Base-by-base conservation (phyloP, 2,329 filamentous ascomycete genomes). In the Decorospora gaudefroyi region DNA sequence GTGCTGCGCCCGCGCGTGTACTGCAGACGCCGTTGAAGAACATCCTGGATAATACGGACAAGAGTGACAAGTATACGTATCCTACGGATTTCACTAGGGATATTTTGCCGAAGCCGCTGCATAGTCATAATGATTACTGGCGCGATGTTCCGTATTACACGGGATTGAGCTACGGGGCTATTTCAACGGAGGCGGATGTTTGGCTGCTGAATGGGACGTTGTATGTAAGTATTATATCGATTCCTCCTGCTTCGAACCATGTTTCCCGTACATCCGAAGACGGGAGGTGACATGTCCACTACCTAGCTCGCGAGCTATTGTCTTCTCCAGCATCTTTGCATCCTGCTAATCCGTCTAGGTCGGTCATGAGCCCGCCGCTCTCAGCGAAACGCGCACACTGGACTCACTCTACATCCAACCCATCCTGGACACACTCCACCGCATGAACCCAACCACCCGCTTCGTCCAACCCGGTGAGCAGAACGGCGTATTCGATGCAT, bases 401-500 rank as follows among this genome's bases (percentile, higher is more conserved):
- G 69, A 77, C 34, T 76, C 75, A 2, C 73, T 85, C 18, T 85
- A 84, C 61, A 75, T 85, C 51, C 71, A 81, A 29, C 82, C 82
- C 2, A 79, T 85, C 40, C 67, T 83, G 18, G 71, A 75, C 43
- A 79, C 81, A 0, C 67, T 85, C 6, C 67, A 74, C 22, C 74
- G 75, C 11, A 77, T 82, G 56, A 85, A 83, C 55, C 78, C 79
- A n/a, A 65, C 67, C 5, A 76, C 73, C 12, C 67, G 64, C 0
- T 85, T 82, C 62, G 55, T 64, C 1, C 65, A 65, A 2, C 59
- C 62, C 0, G 66, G 70, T 5, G 81, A 79, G 3, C 73, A 74
- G 29, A 81, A 84, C 58, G 83, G 83, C 22, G 79, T 86, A 10
- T 86, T 77, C 59, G 83, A 86, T 64, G 80, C 80, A 55, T 78